Evolutionary conservation across 1,139 yeast species (phyloP).

Genomic region (Saccharomyces hybrid): DNA sequence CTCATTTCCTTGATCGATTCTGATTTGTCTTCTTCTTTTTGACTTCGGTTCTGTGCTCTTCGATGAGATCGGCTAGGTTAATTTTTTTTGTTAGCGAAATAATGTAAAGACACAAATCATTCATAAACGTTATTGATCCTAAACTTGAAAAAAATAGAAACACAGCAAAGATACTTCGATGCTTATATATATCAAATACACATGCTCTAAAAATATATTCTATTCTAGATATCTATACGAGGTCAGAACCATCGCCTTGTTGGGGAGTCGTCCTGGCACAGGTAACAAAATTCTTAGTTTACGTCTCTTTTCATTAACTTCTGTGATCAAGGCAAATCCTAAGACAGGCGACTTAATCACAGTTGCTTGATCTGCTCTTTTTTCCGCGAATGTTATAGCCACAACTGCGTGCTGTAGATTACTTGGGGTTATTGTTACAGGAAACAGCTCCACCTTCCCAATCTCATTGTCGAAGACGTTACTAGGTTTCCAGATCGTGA

Average conservation of each 20-base stretch:
- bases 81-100: background rate
- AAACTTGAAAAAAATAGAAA: background rate
- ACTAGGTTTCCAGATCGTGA: constrained; percentile 45
- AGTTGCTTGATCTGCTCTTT: constrained; percentile 43
- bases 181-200: too few species aligned
- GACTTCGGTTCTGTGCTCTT: background rate
- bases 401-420: constrained; percentile 62
- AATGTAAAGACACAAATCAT: background rate
- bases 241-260: constrained; percentile 58
- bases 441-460: constrained; percentile 10
- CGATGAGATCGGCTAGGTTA: background rate
- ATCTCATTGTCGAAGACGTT: constrained; percentile 11
- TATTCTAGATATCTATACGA: constrained; percentile 64
- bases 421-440: constrained; percentile 24
- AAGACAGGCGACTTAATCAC: constrained; percentile 54
- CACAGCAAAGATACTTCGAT: too few species aligned
- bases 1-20: background rate
- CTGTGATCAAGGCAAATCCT: constrained; percentile 51
- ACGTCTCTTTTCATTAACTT: constrained; percentile 62
- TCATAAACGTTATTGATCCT: background rate
- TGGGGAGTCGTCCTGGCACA: constrained; percentile 78
- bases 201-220: constrained; percentile 1
- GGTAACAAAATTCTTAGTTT: constrained; percentile 73
- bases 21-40: background rate
- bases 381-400: constrained; percentile 62